These are phyloP conservation scores for Coemansia sp. DNA, from an alignment of 192 early-diverging fungal genomes.

Conservation along the genomic window DNA sequence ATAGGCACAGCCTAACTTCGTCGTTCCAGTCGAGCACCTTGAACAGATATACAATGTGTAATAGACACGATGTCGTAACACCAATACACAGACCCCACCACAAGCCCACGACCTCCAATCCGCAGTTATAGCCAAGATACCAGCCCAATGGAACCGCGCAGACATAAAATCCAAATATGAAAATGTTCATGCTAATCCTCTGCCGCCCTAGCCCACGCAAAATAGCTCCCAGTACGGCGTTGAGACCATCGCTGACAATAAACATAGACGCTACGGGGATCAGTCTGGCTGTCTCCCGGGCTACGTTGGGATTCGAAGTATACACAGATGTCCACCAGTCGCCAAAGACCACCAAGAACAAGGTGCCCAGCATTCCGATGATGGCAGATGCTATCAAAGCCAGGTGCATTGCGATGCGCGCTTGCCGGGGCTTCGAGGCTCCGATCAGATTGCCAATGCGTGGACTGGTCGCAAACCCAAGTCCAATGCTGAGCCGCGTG, in stretches of 20 bases:
- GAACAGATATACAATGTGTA: constrained; percentile 34
- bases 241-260: constrained; percentile 61
- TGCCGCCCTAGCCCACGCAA: constrained; percentile 59
- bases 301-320: constrained; percentile 70
- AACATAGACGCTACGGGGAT: constrained; percentile 71
- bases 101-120: constrained; percentile 41
- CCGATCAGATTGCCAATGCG: constrained; percentile 58
- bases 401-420: constrained; percentile 17
- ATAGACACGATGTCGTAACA: constrained; percentile 26
- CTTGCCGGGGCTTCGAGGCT: constrained; percentile 30
- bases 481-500: constrained; percentile 56
- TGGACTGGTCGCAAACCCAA: constrained; percentile 56
- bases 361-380: background rate
- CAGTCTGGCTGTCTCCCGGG: constrained; percentile 61
- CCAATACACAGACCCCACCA: constrained; percentile 49
- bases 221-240: constrained; percentile 60
- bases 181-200: constrained; percentile 52
- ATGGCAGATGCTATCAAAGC: constrained; percentile 18
- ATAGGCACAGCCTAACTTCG: constrained; percentile 35
- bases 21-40: constrained; percentile 26
- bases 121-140: constrained; percentile 48
- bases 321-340: constrained; percentile 58
- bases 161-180: constrained; percentile 57
- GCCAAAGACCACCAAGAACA: constrained; percentile 11
- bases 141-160: constrained; percentile 58